A percentile compares a stretch with the other conserved stretches of the same genome.
Evolutionary conservation across 73 alveolate species (phyloP).

Genomic region (Symbiodinium natans): DNA sequence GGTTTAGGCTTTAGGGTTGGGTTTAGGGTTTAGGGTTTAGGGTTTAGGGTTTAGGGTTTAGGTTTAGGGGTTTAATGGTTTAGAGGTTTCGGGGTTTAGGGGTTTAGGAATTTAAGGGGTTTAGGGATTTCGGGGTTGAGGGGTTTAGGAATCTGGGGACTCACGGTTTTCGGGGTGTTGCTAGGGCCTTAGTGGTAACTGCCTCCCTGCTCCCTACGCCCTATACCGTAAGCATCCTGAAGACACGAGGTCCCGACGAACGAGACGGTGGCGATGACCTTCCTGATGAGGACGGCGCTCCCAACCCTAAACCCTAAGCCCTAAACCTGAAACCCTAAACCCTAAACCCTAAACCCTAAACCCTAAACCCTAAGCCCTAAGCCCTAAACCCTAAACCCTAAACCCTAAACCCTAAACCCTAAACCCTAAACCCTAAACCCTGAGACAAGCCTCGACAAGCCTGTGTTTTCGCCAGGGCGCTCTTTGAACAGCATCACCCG

Average conservation of each 20-base stretch:
- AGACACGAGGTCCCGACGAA: constrained; percentile 98
- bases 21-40: constrained; percentile 4
- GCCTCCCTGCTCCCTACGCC: too few relatives aligned
- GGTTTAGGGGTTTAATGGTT: too few relatives aligned
- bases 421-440: not conserved
- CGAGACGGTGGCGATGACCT: constrained; percentile 97
- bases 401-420: not conserved
- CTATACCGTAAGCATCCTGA: too few relatives aligned
- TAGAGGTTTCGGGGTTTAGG: too few relatives aligned
- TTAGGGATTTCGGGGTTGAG: too few relatives aligned
- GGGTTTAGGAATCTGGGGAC: too few relatives aligned
- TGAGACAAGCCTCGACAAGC: not conserved
- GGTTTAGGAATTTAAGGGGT: too few relatives aligned
- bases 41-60: not conserved
- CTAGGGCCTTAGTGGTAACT: too few relatives aligned
- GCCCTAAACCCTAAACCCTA: not conserved
- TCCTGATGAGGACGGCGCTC: constrained; percentile 94
- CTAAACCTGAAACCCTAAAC: not conserved
- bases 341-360: not conserved
- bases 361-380: not conserved
- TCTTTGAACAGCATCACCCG: constrained; percentile 76
- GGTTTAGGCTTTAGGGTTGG: not conserved
- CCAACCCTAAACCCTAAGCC: not conserved
- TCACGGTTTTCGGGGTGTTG: too few relatives aligned
- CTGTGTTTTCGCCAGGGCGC: not conserved